Base-by-base conservation (phyloP, 1,284 basidiomycete genomes). In the Pseudozyma tsukubaensis region DNA sequence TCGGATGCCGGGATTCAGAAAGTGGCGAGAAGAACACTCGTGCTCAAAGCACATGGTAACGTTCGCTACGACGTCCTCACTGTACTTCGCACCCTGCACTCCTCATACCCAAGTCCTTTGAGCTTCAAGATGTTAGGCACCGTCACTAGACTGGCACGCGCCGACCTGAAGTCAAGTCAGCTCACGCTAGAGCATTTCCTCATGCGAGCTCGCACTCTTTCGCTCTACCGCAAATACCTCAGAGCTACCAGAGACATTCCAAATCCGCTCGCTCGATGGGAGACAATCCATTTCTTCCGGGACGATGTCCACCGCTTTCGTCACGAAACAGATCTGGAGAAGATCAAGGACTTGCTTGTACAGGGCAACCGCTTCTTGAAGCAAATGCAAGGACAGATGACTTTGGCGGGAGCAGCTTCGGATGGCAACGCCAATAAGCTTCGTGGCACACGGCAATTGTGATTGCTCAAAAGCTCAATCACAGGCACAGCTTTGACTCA, bases 241-340 rank as follows among this genome's bases (percentile, higher is more conserved):
- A 64, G 79, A 4, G 78, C 78, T 1, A 72, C 79, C 3, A 45
- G 79, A 35, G 71, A 75, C 58, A 81, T 81, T 14, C 73, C 78
- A 1, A 78, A 81, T 24, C 79, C 79, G 6, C 14, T 56, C 1
- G 79, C 79, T 8, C 65, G 79, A 12, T 66, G 78, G 56, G 79
- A 81, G 53, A 80, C 79, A 5, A 73, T 81, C 18, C 60, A 77
- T 11, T 81, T 72, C 56, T 76, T 75, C 49, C 63, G 72, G 2
- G 56, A 68, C 16, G 74, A 76, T 44, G 59, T 76, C 3, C 61
- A 73, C n/a, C 55, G 62, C 29, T 66, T 60, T 42, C 68, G 58
- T 1, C 49, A 73, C 39, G 71, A 66, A 44, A 70, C 59, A 21
- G 69, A 76, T 21, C 54, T 73, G 12, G 71, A 67, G 36, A 50